Evolutionary conservation across 148 eudicot species (phyloP).

Genomic region (Nyssa sinensis): DNA sequence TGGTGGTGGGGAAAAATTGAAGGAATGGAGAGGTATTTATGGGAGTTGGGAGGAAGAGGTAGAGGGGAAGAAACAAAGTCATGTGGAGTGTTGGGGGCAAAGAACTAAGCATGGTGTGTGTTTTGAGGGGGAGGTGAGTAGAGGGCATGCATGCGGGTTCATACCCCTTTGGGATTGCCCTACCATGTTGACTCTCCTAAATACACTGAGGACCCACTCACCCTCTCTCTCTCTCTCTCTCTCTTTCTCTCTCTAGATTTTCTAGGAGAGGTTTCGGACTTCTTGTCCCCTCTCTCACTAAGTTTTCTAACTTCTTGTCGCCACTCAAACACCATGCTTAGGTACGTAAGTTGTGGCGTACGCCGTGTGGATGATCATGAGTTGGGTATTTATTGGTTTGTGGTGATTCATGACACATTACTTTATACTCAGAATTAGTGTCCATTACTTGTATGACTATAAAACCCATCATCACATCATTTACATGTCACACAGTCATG

Average conservation of each 20-base stretch:
- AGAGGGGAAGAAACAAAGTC: conserved; percentile 5
- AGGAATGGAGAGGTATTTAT: conserved; percentile 4
- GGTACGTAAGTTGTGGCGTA: too few relatives aligned
- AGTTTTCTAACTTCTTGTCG: not conserved
- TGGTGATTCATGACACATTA: too few relatives aligned
- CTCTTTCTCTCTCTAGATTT: not conserved
- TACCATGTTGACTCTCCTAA: conserved; percentile 4
- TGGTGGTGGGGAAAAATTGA: conserved; percentile 2
- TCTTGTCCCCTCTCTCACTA: not conserved
- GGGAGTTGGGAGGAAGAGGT: not conserved
- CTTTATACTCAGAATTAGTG: too few relatives aligned
- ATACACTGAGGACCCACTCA: not conserved
- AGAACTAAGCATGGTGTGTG: not conserved
- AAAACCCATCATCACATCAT: too few relatives aligned
- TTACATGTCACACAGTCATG: too few relatives aligned
- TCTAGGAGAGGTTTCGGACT: too few relatives aligned
- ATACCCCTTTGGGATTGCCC: conserved; percentile 9
- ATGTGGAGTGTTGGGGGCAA: conserved; percentile 10
- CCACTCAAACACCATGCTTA: too few relatives aligned
- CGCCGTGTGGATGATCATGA: too few relatives aligned
- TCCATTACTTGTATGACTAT: too few relatives aligned
- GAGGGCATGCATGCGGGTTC: not conserved
- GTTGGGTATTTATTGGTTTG: too few relatives aligned
- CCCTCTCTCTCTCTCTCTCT: not conserved
- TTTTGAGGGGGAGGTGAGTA: not conserved